These are phyloP conservation scores for Begonia loranthoides DNA, from an alignment of 306 rosid genomes.

Conservation along the genomic window DNA sequence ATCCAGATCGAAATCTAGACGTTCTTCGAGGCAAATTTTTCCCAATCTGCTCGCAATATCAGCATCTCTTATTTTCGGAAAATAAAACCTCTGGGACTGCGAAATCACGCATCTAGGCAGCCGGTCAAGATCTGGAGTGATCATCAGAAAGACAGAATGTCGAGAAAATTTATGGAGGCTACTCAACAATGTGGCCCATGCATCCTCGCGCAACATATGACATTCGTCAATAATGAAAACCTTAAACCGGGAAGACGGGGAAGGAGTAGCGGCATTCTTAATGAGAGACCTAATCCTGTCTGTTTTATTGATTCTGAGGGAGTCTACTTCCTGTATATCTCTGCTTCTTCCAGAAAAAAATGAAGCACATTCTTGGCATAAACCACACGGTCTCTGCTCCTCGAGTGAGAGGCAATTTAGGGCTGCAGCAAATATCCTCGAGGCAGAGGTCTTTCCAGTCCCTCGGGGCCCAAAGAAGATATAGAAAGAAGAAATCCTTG, in stretches of 20 bases:
- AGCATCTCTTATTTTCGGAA: constrained; percentile 54
- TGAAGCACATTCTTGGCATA: constrained; percentile 48
- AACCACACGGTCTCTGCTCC: constrained; percentile 58
- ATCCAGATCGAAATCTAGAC: constrained; percentile 51
- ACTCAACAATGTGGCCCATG: constrained; percentile 56
- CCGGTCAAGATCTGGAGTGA: constrained; percentile 57
- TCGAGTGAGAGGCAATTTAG: constrained; percentile 51
- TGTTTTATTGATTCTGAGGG: constrained; percentile 42
- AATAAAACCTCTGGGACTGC: constrained; percentile 58
- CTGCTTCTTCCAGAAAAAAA: constrained; percentile 66
- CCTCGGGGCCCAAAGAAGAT: constrained; percentile 79
- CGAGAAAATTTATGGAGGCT: constrained; percentile 46
- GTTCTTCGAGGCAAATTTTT: constrained; percentile 48
- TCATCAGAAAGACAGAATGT: constrained; percentile 62
- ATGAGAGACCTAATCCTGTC: constrained; percentile 54
- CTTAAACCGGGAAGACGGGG: constrained; percentile 53
- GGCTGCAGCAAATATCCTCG: constrained; percentile 75
- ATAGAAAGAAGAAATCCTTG: constrained; percentile 58
- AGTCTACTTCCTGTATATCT: constrained; percentile 66
- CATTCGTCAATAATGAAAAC: constrained; percentile 81
- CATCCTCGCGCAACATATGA: constrained; percentile 44
- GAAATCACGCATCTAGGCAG: constrained; percentile 59
- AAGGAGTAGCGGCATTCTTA: constrained; percentile 45
- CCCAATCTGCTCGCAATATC: constrained; percentile 47
- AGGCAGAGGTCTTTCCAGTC: constrained; percentile 79